These are phyloP conservation scores for Picochlorum sp. DNA, from an alignment of 139 green algal species.

Conservation along the genomic window DNA sequence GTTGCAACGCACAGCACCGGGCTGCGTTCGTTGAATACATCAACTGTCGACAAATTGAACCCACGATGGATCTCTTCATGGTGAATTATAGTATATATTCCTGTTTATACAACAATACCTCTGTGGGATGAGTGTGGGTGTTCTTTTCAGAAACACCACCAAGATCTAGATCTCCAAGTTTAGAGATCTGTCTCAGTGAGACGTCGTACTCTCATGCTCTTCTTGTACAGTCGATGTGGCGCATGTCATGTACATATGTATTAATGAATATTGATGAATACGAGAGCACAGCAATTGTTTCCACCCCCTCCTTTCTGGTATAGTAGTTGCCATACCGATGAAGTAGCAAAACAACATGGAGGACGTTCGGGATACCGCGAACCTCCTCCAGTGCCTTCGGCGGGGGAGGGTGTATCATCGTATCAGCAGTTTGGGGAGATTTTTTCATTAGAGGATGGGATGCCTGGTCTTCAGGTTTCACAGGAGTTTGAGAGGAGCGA, in stretches of 20 bases:
- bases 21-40: not conserved
- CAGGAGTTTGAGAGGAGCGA: constrained; percentile 15
- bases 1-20: not conserved
- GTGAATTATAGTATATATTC: too few species aligned
- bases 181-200: too few species aligned
- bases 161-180: too few species aligned
- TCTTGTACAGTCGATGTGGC: too few species aligned
- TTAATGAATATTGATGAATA: not conserved
- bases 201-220: too few species aligned
- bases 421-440: constrained; percentile 43
- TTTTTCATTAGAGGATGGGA: constrained; percentile 33
- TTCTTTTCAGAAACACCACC: too few species aligned
- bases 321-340: constrained; percentile 23
- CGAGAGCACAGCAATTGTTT: constrained; percentile 16
- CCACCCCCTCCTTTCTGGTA: constrained; percentile 41
- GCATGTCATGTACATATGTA: too few species aligned
- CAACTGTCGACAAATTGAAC: not conserved
- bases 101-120: too few species aligned
- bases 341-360: not conserved
- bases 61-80: not conserved
- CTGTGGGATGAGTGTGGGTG: too few species aligned
- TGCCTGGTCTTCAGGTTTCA: constrained; percentile 29
- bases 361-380: constrained; percentile 8
- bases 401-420: not conserved
- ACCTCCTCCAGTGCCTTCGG: constrained; percentile 21